Percentiles rank a stretch among this genome's conserved stretches.
Conservation (phyloP, 495 filamentous ascomycete species). For the Lasiosphaeriaceae sp. region DNA sequence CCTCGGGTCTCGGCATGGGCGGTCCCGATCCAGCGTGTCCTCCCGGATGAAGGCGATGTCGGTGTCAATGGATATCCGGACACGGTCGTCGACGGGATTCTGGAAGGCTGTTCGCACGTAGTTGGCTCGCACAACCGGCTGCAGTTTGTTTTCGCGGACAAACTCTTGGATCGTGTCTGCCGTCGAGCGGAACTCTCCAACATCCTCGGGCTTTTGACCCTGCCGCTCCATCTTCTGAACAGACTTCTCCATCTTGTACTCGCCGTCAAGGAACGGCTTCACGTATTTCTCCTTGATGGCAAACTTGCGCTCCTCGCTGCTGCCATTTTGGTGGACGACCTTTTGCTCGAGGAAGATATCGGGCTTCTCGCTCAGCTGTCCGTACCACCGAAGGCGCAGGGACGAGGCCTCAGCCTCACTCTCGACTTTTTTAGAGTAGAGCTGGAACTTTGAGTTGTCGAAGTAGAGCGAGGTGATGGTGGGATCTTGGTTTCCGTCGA, state of each 20-base stretch:
- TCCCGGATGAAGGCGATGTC: conserved; percentile 90
- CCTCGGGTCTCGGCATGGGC: conserved; percentile 81
- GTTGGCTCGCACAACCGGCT: conserved; percentile 85
- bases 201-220: conserved; percentile 55
- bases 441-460: conserved; percentile 76
- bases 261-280: conserved; percentile 77
- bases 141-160: conserved; percentile 69
- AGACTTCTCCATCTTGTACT: conserved; percentile 90
- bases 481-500: conserved; percentile 73
- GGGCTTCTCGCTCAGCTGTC: conserved; percentile 70
- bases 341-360: conserved; percentile 88
- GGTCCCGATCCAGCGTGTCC: conserved; percentile 74
- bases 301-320: conserved; percentile 72
- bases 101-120: conserved; percentile 96
- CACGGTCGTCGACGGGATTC: conserved; percentile 85
- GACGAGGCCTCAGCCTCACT: conserved; percentile 74
- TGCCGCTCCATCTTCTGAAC: conserved; percentile 75
- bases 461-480: conserved; percentile 95
- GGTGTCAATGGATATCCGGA: conserved; percentile 90
- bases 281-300: conserved; percentile 91
- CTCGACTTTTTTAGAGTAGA: conserved; percentile 82
- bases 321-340: conserved; percentile 67
- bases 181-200: conserved; percentile 64
- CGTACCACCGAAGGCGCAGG: conserved; percentile 86
- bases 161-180: conserved; percentile 78